These are phyloP conservation scores for Heritiera fomes DNA, from an alignment of 345 rosid genomes.

Conservation along the genomic window DNA sequence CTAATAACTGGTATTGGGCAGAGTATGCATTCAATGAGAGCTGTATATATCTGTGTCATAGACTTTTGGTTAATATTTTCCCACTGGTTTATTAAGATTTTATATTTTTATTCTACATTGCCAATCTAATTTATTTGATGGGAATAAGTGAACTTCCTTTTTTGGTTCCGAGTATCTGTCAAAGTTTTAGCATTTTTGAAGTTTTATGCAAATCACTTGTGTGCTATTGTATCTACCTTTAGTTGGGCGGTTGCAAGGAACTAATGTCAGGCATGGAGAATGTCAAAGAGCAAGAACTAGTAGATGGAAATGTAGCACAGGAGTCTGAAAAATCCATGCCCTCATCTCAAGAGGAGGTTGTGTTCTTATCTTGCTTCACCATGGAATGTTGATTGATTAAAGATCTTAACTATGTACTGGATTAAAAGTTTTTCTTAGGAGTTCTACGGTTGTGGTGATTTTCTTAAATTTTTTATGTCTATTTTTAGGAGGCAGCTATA, in stretches of 20 bases:
- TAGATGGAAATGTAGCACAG: conserved; percentile 3
- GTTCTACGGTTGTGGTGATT: conserved; percentile 3
- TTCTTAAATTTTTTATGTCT: conserved; percentile 12
- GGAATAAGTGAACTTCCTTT: conserved; percentile 16
- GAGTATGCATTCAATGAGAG: background rate
- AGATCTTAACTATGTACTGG: background rate
- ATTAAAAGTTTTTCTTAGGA: background rate
- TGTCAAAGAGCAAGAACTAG: conserved; percentile 10
- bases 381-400: conserved; percentile 13
- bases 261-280: conserved; percentile 14
- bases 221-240: background rate
- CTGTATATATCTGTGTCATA: background rate
- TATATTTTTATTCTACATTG: conserved; percentile 5
- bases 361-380: conserved; percentile 1
- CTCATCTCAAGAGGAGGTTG: conserved; percentile 72
- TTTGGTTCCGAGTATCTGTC: background rate
- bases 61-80: background rate
- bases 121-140: background rate
- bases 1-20: background rate
- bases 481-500: conserved; percentile 60
- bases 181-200: background rate
- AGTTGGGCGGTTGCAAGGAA: background rate
- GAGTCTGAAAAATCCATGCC: conserved; percentile 39
- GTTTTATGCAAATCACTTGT: background rate
- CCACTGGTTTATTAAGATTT: background rate